Evolutionary conservation across 2,329 filamentous ascomycete species (phyloP), one percentile per base, ranked within the genome.

Genomic region (Monosporascus sp.): DNA sequence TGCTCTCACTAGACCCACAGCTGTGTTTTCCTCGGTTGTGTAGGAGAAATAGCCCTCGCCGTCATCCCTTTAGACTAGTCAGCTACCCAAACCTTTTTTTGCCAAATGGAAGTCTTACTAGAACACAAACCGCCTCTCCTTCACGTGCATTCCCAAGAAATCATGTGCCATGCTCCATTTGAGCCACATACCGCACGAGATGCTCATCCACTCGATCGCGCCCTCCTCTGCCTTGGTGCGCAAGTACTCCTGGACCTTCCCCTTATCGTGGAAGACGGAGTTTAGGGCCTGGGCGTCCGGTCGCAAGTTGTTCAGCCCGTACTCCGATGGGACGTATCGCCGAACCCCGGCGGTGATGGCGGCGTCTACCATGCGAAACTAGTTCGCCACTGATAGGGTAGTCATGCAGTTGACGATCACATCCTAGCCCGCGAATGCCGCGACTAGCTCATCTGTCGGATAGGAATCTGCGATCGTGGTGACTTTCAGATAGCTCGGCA

Each of bases 311-410:
- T 72, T 66, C 6, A 69, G 68, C 6, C 66, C 66, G 49, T 76
- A 84, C 59, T 84, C 80, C 38, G 74, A 76, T 6, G 80, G 79
- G 18, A 83, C 67, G 65, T 81, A 81, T 18, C 79, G 74, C 58
- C 76, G 72, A 9, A 84, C 80, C 17, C 80, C 78, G 1, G 79
- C 80, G 11, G 71, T 70, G 38, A 80, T 73, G 41, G 79, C 75
- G 1, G 80, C 81, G 52, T 83, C 77, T 50, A 83, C 75, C 58
- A 84, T 68, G 46, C 71, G 71, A 45, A 68, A 69, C 58, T 84
- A 80, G 1, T 75, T 65, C 6, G 70, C 68, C 6, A 63, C 58
- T 9, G 55, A 60, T 11, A 62, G 47, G 11, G 60, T 58, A 0
- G 63, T 61, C 49, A 83, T 72, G 22, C 75, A 71, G 41, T 73